Base-by-base conservation (phyloP, 768 basidiomycete genomes). In the Amyloporia xantha region DNA sequence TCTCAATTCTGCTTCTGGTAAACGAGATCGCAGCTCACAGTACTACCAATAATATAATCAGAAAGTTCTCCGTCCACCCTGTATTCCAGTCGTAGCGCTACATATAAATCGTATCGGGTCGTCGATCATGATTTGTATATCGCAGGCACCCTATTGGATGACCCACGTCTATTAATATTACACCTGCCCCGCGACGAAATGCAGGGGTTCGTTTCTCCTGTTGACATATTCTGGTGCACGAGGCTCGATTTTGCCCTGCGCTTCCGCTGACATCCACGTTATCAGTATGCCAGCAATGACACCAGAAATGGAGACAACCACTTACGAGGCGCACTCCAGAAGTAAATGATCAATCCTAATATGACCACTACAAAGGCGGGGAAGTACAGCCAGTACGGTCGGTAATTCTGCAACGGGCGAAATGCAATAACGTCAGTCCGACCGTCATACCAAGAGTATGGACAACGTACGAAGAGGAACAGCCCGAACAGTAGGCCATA, bases 311-410 rank as follows among this genome's bases (percentile, higher is more conserved):
- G 26, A 42, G 44, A 30, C 20, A n/a, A n/a, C n/a, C n/a, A 75
- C 89, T 59, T 69, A 91, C 89, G 90, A 27, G 83, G 82, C 5
- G 84, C 78, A 63, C 77, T 70, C 89, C 90, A 93, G 71, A 92
- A 92, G 68, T 92, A 93, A 30, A 83, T 76, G 58, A 93, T 69
- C 4, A 93, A 75, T 2, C 90, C 91, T 10, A 69, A 27, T 37
- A 92, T 62, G 52, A 91, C 79, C 12, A 91, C 71, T 1, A 66
- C 73, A 58, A 86, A 93, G 0, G 91, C 77, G 52, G 83, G 69
- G 67, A 93, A 93, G 72, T n/a, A n/a, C n/a, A n/a, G n/a, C n/a
- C n/a, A n/a, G n/a, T n/a, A n/a, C n/a, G n/a, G n/a, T n/a, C n/a
- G 92, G 92, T 13, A 93, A n/a, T n/a, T n/a, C n/a, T n/a, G n/a